Conservation (phyloP, 108 stramenopile genomes). For the Skeletonema grethae region DNA sequence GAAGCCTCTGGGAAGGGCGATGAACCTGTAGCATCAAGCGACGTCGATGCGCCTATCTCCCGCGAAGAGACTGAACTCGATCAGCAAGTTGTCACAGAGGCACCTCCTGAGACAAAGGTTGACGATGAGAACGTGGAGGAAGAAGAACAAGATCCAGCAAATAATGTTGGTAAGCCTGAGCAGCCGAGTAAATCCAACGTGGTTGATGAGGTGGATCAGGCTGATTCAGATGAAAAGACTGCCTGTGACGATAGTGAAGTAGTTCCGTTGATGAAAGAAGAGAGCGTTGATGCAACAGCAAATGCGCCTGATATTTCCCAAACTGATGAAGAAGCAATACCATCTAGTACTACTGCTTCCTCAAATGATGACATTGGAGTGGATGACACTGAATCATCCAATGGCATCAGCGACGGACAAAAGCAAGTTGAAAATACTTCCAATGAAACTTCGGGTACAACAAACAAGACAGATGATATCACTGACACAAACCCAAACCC, state of each 20-base stretch:
- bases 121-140: background rate
- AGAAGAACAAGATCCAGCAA: background rate
- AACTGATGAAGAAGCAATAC: slow-evolving; percentile 27
- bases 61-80: background rate
- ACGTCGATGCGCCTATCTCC: background rate
- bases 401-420: background rate
- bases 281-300: background rate
- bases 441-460: background rate
- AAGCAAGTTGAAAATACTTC: background rate
- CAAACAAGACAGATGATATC: background rate
- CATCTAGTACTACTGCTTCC: slow-evolving; percentile 8
- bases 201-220: background rate
- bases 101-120: background rate
- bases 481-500: background rate
- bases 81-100: slow-evolving; percentile 1
- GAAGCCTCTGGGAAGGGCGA: background rate
- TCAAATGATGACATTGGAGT: background rate
- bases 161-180: background rate
- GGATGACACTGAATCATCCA: background rate
- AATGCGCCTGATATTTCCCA: slow-evolving; percentile 12
- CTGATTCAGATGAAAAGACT: slow-evolving; percentile 10
- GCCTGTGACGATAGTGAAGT: background rate
- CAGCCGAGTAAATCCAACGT: background rate
- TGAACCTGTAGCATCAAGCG: background rate
- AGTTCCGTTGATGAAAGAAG: background rate